Base-by-base conservation (phyloP, 192 early-diverging fungal genomes). In the Powellomyces hirtus region DNA sequence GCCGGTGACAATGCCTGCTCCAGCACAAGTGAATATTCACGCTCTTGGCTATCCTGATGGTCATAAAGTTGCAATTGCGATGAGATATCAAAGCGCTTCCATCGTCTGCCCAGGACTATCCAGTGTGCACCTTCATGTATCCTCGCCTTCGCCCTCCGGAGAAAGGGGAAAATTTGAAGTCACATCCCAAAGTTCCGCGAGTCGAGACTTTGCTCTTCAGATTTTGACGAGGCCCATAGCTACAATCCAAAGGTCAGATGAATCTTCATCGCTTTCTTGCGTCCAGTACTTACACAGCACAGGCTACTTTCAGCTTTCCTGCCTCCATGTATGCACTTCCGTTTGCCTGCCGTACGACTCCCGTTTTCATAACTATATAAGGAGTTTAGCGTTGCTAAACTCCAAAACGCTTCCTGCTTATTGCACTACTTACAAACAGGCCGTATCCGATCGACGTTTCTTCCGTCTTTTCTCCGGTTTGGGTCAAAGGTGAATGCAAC, bases 81-180 rank as follows among this genome's bases (percentile, higher is more conserved):
- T 24, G 45, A 59, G 6, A 18, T 42, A 16, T 61, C 22, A 13
- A 10, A 44, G n/a, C 16, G 46, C 22, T 31, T n/a, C n/a, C n/a
- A n/a, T n/a, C n/a, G n/a, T n/a, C n/a, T n/a, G n/a, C n/a, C n/a
- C n/a, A n/a, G n/a, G 22, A 62, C 35, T n/a, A 67, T 38, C n/a
- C 26, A 33, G 34, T n/a, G n/a, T n/a, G 60, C 64, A 73, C 80
- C 67, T 84, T 83, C 49, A 40, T 46, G 57, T 77, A 79, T n/a
- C 55, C 60, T 52, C 89, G 61, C 61, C 90, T 77, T 63, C 88
- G 84, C 16, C 64, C 50, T 11, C 81, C 29, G 16, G 90, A 79
- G 57, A 92, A 92, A 7, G 90, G 85, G 1, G 90, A 77, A 62
- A 92, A 89, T 62, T 89, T 88, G 68, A 93, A 86, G 40, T 92